Conservation (phyloP, 2,329 filamentous ascomycete species). For the Sporothrix curviconia region DNA sequence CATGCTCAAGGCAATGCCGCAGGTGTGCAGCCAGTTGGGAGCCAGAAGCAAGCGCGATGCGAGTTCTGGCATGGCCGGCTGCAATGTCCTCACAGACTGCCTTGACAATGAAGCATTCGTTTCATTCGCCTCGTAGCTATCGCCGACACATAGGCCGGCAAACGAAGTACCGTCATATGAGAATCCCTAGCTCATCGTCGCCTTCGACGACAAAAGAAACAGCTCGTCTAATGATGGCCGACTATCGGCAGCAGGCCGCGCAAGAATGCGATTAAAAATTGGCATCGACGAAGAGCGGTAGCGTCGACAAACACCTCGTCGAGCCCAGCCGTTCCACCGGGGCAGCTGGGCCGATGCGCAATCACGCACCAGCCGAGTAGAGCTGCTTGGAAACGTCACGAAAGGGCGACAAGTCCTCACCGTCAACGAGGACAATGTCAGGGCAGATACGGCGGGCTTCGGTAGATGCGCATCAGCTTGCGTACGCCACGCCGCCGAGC, state of each 20-base stretch:
- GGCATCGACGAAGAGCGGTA: constrained; percentile 77
- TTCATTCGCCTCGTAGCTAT: background rate
- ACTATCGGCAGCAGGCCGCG: background rate
- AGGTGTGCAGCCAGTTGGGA: constrained; percentile 76
- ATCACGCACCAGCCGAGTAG: constrained; percentile 62
- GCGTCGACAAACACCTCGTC: constrained; percentile 87
- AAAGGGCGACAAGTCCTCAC: constrained; percentile 80
- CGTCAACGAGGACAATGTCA: constrained; percentile 76
- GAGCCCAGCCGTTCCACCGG: constrained; percentile 76
- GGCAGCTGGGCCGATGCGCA: constrained; percentile 66
- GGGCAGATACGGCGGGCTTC: constrained; percentile 77
- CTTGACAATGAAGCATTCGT: background rate
- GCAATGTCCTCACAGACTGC: too few relatives aligned
- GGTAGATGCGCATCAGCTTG: constrained; percentile 78
- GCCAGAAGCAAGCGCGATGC: constrained; percentile 62
- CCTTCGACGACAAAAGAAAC: constrained; percentile 65
- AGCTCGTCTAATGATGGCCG: constrained; percentile 29
- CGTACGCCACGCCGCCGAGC: constrained; percentile 65
- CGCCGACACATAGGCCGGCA: constrained; percentile 50
- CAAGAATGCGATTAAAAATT: constrained; percentile 59
- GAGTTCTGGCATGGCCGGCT: constrained; percentile 25
- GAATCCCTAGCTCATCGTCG: constrained; percentile 60
- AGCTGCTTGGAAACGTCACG: constrained; percentile 78
- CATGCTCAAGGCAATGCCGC: constrained; percentile 59
- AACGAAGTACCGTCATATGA: constrained; percentile 63